A percentile compares a stretch with the other conserved stretches of the same genome.
phyloP scores from a whole-genome alignment of 2,329 filamentous ascomycete species.

The Pseudocercospora ulei region DNA sequence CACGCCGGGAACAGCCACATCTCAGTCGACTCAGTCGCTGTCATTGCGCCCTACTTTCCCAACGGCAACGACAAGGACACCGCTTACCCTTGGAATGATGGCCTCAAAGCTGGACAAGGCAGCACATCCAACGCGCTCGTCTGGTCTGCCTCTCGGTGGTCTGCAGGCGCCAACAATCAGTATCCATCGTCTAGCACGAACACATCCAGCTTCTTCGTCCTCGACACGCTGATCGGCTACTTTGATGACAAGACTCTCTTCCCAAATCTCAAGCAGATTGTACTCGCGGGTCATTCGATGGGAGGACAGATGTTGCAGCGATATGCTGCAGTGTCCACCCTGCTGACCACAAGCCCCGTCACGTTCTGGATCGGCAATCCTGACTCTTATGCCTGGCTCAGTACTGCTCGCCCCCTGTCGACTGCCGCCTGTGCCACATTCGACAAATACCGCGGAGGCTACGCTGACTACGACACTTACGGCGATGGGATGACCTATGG shows the following conservation, averaged over 20 bases:
- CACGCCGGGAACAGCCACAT: constrained; percentile 23
- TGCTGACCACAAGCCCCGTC: constrained; percentile 25
- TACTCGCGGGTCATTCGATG: constrained; percentile 34
- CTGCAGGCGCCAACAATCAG: constrained; percentile 31
- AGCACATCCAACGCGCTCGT: constrained; percentile 31
- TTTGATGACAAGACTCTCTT: constrained; percentile 30
- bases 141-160: constrained; percentile 32
- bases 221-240: constrained; percentile 32
- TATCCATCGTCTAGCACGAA: constrained; percentile 26
- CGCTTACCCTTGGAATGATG: constrained; percentile 31
- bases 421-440: constrained; percentile 28
- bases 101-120: constrained; percentile 24
- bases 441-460: constrained; percentile 32
- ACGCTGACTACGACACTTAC: constrained; percentile 28
- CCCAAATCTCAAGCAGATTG: constrained; percentile 34
- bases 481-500: constrained; percentile 24
- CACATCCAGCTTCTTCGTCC: constrained; percentile 29
- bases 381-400: constrained; percentile 33
- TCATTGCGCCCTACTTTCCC: constrained; percentile 33
- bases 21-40: constrained; percentile 28
- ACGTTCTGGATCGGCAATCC: constrained; percentile 34
- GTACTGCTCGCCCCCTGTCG: constrained; percentile 27
- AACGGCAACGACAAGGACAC: constrained; percentile 32
- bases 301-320: constrained; percentile 32
- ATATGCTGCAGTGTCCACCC: constrained; percentile 30